These are phyloP conservation scores for Ophiostoma triangulosporum DNA, from an alignment of 2,329 filamentous ascomycete genomes.

Conservation along the genomic window DNA sequence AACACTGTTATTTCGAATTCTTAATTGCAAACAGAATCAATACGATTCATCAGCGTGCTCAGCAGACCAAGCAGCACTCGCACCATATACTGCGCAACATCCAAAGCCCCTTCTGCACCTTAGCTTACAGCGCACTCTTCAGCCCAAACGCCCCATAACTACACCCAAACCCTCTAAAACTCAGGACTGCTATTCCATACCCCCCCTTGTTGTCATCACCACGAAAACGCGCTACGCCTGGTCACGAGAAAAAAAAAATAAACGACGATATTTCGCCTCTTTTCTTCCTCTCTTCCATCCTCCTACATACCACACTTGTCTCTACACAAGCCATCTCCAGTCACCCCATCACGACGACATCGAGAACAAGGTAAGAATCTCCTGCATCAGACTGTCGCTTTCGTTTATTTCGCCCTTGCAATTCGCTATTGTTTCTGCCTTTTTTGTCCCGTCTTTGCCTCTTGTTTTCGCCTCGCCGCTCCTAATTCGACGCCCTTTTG, in stretches of 20 bases:
- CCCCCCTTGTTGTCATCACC: neutral
- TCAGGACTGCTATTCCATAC: neutral
- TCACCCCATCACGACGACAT: neutral
- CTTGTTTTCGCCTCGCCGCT: neutral
- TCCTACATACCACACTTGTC: neutral
- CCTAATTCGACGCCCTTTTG: neutral
- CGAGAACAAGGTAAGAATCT: neutral
- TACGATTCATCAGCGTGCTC: neutral
- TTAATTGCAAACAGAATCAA: neutral
- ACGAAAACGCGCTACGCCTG: constrained; percentile 1
- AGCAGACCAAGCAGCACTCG: too few species aligned
- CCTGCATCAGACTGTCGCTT: neutral
- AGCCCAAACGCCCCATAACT: neutral
- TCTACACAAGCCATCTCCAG: neutral
- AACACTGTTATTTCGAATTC: neutral
- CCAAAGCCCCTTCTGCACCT: neutral
- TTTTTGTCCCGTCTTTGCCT: neutral
- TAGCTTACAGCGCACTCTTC: too few species aligned
- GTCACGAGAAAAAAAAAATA: neutral
- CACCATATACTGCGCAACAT: neutral
- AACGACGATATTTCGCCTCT: neutral
- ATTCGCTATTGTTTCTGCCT: neutral
- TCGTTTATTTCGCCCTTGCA: neutral
- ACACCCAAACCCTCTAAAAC: neutral
- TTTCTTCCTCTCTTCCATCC: neutral